Percentiles rank a stretch among this genome's conserved stretches.
phyloP scores from a whole-genome alignment of 805 yeast genomes.

The Starmerella apis region DNA sequence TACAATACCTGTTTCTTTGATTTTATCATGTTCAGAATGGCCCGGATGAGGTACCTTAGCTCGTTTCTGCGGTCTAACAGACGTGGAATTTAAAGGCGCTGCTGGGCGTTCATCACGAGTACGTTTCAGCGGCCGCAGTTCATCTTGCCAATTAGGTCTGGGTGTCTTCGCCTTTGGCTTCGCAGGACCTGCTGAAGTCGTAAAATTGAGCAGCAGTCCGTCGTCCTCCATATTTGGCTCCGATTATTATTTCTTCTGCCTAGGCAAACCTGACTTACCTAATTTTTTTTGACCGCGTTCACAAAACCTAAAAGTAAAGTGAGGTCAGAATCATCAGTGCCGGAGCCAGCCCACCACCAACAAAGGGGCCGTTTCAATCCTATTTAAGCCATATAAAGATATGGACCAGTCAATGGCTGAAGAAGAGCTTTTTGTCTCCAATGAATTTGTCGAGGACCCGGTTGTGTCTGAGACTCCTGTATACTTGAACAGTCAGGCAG shows the following conservation, averaged over 20 bases:
- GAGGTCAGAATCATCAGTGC: not conserved
- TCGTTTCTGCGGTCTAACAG: conserved; percentile 21
- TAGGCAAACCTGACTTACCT: conserved; percentile 3
- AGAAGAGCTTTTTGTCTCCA: conserved; percentile 24
- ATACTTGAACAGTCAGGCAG: conserved; percentile 32
- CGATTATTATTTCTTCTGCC: not conserved
- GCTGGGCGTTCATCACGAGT: not conserved
- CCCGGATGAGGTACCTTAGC: conserved; percentile 13
- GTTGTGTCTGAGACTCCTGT: conserved; percentile 53
- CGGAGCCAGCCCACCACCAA: not conserved
- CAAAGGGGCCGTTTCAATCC: not conserved
- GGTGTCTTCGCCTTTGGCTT: conserved; percentile 21
- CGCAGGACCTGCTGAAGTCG: conserved; percentile 33
- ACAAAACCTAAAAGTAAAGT: not conserved
- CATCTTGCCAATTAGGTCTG: conserved; percentile 3
- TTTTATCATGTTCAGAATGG: not conserved
- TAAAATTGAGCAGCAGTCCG: conserved; percentile 67
- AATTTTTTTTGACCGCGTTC: conserved; percentile 11
- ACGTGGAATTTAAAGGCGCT: conserved; percentile 14
- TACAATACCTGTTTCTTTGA: conserved; percentile 37
- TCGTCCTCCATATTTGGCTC: conserved; percentile 35
- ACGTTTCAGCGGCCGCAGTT: not conserved
- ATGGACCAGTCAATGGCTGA: conserved; percentile 26
- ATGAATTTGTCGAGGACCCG: conserved; percentile 41
- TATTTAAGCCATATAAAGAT: not conserved